Percentiles rank a stretch among this genome's conserved stretches.
Evolutionary conservation across 1,284 basidiomycete species (phyloP).

Genomic region (Xerocomus minutiporus): DNA sequence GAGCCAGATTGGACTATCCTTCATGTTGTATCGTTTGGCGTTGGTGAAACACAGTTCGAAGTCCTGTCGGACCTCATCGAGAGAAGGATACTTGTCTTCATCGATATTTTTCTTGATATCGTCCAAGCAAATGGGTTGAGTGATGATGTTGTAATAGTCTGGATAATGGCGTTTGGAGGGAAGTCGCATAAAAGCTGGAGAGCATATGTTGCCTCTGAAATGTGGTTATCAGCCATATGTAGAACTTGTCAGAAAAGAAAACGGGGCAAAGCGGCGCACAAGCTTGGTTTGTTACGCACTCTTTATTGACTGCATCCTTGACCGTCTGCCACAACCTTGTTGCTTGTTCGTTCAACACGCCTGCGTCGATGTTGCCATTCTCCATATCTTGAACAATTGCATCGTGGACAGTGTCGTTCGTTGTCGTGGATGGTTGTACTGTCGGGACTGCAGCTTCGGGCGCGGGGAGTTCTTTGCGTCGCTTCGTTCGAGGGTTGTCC

Average conservation of each 20-base stretch:
- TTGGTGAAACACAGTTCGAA: constrained; percentile 87
- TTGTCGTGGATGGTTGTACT: constrained; percentile 16
- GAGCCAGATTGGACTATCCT: constrained; percentile 79
- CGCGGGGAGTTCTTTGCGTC: constrained; percentile 54
- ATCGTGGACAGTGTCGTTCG: constrained; percentile 29
- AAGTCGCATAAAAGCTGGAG: constrained; percentile 70
- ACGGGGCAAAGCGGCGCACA: constrained; percentile 31
- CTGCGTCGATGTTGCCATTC: constrained; percentile 23
- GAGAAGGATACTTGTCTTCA: constrained; percentile 55
- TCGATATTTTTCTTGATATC: constrained; percentile 82
- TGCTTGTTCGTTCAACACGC: constrained; percentile 36
- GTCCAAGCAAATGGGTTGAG: constrained; percentile 77
- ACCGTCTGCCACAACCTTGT: constrained; percentile 64
- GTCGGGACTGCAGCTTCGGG: constrained; percentile 17
- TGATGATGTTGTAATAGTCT: constrained; percentile 83
- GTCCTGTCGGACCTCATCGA: constrained; percentile 74
- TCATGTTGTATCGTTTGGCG: constrained; percentile 85
- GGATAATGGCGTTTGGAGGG: constrained; percentile 78
- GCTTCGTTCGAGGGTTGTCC: constrained; percentile 63
- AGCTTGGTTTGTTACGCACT: constrained; percentile 57
- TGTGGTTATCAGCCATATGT: constrained; percentile 23
- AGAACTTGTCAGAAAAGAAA: constrained; percentile 31
- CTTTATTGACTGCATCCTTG: constrained; percentile 76
- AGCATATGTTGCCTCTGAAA: constrained; percentile 60
- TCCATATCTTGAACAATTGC: constrained; percentile 23